Base-by-base conservation (phyloP, 2,329 filamentous ascomycete genomes). In the Aurifilum marmelostoma region DNA sequence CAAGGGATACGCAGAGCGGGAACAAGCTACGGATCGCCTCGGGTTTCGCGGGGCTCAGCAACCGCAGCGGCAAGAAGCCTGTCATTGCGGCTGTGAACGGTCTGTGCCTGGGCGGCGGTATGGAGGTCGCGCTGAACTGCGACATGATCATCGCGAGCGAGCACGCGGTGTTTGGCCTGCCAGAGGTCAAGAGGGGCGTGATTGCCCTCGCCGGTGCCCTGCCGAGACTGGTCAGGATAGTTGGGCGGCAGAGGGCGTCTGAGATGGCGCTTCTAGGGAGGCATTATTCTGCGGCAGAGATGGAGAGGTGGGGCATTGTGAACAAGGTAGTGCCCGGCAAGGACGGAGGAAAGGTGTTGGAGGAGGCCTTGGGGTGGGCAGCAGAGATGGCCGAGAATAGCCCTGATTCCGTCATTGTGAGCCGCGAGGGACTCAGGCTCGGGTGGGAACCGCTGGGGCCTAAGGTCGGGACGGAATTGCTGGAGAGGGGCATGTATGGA, bases 1-100 rank as follows among this genome's bases (percentile, higher is more conserved):
- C 54, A 41, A 41, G 65, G n/a, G 63, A 69, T 0, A 65, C 66
- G 5, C 63, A 69, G 21, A 66, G 67, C 50, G 61, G 41, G 24
- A 67, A 71, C 64, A 67, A 67, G 52, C 71, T 73, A 24, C 80
- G 80, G 76, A 75, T 81, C 0, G 74, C 81, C 0, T 79, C 81
- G 1, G 91, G 90, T 1, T 91, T 92, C 70, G 90, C 88, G 32
- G 91, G 86, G 0, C 79, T 94, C 41, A 88, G 87, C 66, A 88
- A 91, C 72, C 84, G 91, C 34, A 77, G 79, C 6, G 91, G 91
- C 62, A 88, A 88, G 78, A 95, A 95, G 75, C 92, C 92, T 7
- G 84, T 95, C 67, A 85, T 95, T 37, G 91, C 89, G 1, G 92
- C 92, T 0, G 90, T 94, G 27, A 92, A 94, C 75, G 92, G 92